These are phyloP conservation scores for Isabelozyma heimii DNA, from an alignment of 805 yeast genomes.

Conservation along the genomic window DNA sequence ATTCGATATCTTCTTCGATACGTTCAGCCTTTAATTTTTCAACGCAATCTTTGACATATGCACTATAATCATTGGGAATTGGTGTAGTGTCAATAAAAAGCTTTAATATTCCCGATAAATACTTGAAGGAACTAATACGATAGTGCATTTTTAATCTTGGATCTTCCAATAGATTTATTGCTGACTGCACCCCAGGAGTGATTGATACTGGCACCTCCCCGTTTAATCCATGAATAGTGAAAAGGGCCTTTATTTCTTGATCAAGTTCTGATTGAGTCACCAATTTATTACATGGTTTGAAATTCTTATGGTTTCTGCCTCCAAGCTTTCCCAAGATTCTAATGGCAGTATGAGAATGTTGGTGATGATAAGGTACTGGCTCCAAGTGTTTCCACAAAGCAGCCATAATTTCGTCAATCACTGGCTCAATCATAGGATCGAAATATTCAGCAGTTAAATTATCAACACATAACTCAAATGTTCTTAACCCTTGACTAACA, in stretches of 20 bases:
- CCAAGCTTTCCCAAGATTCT: constrained; percentile 93
- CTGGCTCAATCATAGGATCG: constrained; percentile 97
- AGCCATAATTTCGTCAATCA: constrained; percentile 88
- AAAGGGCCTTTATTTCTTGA: constrained; percentile 66
- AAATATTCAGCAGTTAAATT: constrained; percentile 94
- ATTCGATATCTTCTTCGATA: constrained; percentile 25
- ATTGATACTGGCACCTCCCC: constrained; percentile 65
- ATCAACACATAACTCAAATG: constrained; percentile 93
- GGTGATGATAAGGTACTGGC: constrained; percentile 93
- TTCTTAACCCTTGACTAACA: constrained; percentile 90
- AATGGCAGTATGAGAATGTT: constrained; percentile 91
- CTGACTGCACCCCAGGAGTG: constrained; percentile 80
- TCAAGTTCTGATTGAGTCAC: constrained; percentile 52
- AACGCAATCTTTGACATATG: constrained; percentile 50
- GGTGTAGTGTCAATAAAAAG: constrained; percentile 61
- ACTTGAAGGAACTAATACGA: constrained; percentile 73
- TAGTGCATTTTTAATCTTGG: constrained; percentile 61
- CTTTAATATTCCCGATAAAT: constrained; percentile 62
- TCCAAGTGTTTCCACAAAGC: constrained; percentile 88
- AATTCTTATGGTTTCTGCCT: constrained; percentile 87
- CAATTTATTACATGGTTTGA: constrained; percentile 72
- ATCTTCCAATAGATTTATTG: constrained; percentile 72
- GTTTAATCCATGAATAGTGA: constrained; percentile 67
- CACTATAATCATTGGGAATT: constrained; percentile 42
- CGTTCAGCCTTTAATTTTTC: constrained; percentile 41